Base-by-base conservation (phyloP, 148 eudicot genomes). In the Cornus suecica region DNA sequence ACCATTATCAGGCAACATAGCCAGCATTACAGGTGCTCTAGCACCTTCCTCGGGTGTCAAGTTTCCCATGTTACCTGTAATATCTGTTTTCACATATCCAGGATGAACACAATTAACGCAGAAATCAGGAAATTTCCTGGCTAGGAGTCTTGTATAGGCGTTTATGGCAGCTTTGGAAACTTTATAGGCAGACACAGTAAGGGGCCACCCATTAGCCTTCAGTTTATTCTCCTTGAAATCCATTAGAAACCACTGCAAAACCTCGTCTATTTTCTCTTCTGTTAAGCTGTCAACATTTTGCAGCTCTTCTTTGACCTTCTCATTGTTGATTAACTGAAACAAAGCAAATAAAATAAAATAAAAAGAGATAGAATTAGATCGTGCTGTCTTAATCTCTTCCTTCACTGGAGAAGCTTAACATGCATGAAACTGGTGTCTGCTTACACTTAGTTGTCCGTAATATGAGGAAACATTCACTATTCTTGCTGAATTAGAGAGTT, bases 401-500 rank as follows among this genome's bases (percentile, higher is more conserved):
- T 48, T 48, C 54, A 48, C 52, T 8, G 11, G 15, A 45, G 5
- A 41, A 41, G 4, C 45, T 32, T 2, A 8, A 9, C 54, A 16
- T 11, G 54, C 15, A 48, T 48, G 54, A 16, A 14, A 16, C 54
- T 48, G 15, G 54, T 48, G 20, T 48, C 54, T 48, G 54, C 54
- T 48, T 65, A 72, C 81, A 51, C 74, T 64, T 24, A 82, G 54
- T 16, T 48, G 54, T 4, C 54, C 54, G 7, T 11, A 48, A 16
- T 1, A 1, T 1, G 54, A 14, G 54, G 54, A 13, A 74, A 82
- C 64, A 26, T 76, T 85, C n/a, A 85, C 83, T 45, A 85, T 80
- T 69, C 83, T 80, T 22, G 85, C 79, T 9, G 84, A 83, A 60
- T 71, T 73, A 8, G 88, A 86, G 48, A 78, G 67, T 61, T 78